Evolutionary conservation across 225 moss, liverwort and hornwort species (phyloP).

Genomic region (Sphagnum tenellum): DNA sequence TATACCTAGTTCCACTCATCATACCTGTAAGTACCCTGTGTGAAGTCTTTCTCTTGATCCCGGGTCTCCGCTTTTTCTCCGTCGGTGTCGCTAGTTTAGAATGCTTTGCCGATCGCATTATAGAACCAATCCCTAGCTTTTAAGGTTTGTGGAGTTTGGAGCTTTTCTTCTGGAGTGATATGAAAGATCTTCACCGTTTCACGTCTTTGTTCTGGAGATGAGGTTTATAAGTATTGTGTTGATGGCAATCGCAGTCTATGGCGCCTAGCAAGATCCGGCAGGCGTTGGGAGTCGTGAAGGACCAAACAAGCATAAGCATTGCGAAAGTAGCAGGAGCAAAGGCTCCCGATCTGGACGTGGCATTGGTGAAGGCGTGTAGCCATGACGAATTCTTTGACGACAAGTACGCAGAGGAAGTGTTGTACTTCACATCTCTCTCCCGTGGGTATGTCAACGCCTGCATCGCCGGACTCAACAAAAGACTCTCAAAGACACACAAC

Average conservation of each 20-base stretch:
- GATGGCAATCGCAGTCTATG: conserved; percentile 34
- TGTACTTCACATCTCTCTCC: conserved; percentile 66
- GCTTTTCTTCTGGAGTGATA: too few species aligned
- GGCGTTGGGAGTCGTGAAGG: conserved; percentile 81
- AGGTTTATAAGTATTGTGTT: too few species aligned
- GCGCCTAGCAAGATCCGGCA: conserved; percentile 88
- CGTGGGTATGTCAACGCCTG: conserved; percentile 80
- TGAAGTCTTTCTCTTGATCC: too few species aligned
- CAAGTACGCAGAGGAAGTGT: conserved; percentile 60
- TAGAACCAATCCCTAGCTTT: too few species aligned
- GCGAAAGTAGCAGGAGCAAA: conserved; percentile 72
- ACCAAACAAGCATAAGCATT: conserved; percentile 81
- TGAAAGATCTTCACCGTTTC: too few species aligned
- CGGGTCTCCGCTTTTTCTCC: too few species aligned
- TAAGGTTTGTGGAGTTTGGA: too few species aligned
- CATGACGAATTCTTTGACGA: conserved; percentile 85
- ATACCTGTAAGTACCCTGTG: too few species aligned
- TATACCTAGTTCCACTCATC: too few species aligned
- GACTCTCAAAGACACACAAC: conserved; percentile 67
- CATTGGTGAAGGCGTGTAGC: conserved; percentile 84
- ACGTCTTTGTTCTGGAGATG: too few species aligned
- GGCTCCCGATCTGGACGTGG: conserved; percentile 73
- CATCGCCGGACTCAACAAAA: conserved; percentile 43
- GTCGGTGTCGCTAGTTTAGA: too few species aligned
- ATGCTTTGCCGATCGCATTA: too few species aligned